Evolutionary conservation across 73 alveolate genomes (phyloP).

Genomic region (Diophrys sp.): DNA sequence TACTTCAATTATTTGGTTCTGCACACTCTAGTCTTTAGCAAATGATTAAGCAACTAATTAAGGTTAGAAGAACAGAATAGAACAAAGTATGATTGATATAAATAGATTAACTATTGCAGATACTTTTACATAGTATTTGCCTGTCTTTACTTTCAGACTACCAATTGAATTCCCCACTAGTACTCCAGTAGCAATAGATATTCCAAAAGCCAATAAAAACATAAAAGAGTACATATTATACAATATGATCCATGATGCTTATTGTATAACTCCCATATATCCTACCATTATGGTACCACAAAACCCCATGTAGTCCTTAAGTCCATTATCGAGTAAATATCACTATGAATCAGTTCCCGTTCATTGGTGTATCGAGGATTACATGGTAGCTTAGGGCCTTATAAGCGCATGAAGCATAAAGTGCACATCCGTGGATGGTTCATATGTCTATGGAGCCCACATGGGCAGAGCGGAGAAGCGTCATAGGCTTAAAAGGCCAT

Average conservation of each 20-base stretch:
- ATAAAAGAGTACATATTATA: background rate
- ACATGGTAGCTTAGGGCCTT: too few species aligned
- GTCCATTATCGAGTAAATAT: too few species aligned
- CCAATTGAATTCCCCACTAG: background rate
- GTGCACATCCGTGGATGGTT: too few species aligned
- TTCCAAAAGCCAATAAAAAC: background rate
- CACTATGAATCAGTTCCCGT: too few species aligned
- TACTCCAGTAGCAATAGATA: background rate
- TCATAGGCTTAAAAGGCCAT: too few species aligned
- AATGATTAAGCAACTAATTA: background rate
- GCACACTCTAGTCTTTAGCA: background rate
- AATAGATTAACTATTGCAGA: background rate
- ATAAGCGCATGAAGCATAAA: too few species aligned
- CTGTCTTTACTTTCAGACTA: background rate
- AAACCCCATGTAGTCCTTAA: too few species aligned
- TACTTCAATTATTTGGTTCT: background rate
- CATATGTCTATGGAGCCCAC: too few species aligned
- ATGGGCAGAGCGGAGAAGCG: too few species aligned
- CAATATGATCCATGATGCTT: background rate
- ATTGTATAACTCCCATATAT: background rate
- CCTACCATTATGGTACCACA: background rate
- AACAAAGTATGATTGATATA: background rate
- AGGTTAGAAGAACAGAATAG: background rate
- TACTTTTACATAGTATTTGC: background rate
- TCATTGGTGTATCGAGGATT: too few species aligned